These are phyloP conservation scores for Amphichorda felina DNA, from an alignment of 2,329 filamentous ascomycete genomes.

Conservation along the genomic window DNA sequence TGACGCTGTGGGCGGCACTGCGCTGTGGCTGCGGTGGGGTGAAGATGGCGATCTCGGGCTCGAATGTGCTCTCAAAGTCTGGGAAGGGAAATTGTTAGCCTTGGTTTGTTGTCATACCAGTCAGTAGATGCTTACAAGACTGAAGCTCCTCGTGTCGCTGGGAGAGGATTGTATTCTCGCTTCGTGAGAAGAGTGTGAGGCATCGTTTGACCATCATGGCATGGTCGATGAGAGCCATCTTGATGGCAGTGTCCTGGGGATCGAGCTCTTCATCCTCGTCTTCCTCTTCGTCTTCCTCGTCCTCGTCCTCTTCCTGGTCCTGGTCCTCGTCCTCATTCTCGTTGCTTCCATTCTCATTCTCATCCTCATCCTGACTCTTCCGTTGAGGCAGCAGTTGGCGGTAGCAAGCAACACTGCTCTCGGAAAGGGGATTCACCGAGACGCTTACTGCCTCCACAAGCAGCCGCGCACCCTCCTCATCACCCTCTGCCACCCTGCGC, in stretches of 20 bases:
- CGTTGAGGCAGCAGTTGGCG: slow-evolving; percentile 56
- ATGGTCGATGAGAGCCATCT: slow-evolving; percentile 79
- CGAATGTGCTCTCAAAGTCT: slow-evolving; percentile 54
- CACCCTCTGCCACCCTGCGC: slow-evolving; percentile 59
- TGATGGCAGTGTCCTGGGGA: slow-evolving; percentile 65
- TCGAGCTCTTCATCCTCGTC: slow-evolving; percentile 36
- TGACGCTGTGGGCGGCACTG: slow-evolving; percentile 27
- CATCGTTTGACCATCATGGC: slow-evolving; percentile 79
- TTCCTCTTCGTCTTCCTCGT: slow-evolving; percentile 26
- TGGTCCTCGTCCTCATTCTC: slow-evolving; percentile 22
- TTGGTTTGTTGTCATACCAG: not conserved
- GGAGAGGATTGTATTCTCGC: slow-evolving; percentile 45
- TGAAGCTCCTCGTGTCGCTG: slow-evolving; percentile 47
- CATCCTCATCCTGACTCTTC: slow-evolving; percentile 24
- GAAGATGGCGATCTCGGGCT: slow-evolving; percentile 53
- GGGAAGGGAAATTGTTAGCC: not conserved
- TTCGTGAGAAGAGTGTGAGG: slow-evolving; percentile 55
- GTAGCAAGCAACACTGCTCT: slow-evolving; percentile 71
- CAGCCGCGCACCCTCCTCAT: slow-evolving; percentile 54
- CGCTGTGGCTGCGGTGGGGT: slow-evolving; percentile 35
- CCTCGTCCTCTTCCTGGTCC: slow-evolving; percentile 25
- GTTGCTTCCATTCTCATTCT: slow-evolving; percentile 6
- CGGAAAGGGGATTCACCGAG: slow-evolving; percentile 61
- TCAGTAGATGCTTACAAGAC: slow-evolving; percentile 37
- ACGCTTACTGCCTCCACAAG: slow-evolving; percentile 67